Base-by-base conservation (phyloP, 257 asterid genomes). In the Agastache rugosa region DNA sequence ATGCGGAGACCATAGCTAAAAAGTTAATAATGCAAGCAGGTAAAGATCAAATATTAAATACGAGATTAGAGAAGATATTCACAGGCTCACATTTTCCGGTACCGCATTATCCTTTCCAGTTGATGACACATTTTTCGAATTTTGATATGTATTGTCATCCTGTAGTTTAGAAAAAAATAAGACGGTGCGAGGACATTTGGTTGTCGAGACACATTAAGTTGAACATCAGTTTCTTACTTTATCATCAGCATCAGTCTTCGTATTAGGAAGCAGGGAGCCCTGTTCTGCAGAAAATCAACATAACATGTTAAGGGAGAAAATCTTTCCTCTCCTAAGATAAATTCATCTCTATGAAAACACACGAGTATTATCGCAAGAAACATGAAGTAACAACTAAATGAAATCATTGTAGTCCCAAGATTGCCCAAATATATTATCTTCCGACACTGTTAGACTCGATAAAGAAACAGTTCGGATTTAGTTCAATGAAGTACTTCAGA, bases 241-340 rank as follows among this genome's bases (percentile, higher is more conserved):
- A 78, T 80, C 73, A 73, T 67, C 67, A 76, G 84, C 69, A 77
- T 81, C 90, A 68, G 80, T 67, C 56, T 51, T 79, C 37, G 65
- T 19, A 80, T 81, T 74, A 22, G 56, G 64, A 35, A 47, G 77
- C 35, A 56, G 66, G 59, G 88, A 73, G 59, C 80, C 74, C 86
- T 79, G 82, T 78, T 88, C 97, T 91, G 96, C 75, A 74, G 67
- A 80, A 76, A 67, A 84, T 51, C 60, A 44, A 58, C 71, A 85
- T 61, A 63, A 65, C 53, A 65, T 74, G 81, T 77, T 80, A 78
- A 72, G 19, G 41, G 47, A 51, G 42, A 75, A 42, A 16, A 51
- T 34, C 51, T 27, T 35, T 70, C 54, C 58, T 48, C 59, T 48
- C 59, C 14, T 0, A 48, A 41, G 54, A 20, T 9, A 41, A 77